phyloP scores from a whole-genome alignment of 208 protist species.

The Trichomonas vaginalis region DNA sequence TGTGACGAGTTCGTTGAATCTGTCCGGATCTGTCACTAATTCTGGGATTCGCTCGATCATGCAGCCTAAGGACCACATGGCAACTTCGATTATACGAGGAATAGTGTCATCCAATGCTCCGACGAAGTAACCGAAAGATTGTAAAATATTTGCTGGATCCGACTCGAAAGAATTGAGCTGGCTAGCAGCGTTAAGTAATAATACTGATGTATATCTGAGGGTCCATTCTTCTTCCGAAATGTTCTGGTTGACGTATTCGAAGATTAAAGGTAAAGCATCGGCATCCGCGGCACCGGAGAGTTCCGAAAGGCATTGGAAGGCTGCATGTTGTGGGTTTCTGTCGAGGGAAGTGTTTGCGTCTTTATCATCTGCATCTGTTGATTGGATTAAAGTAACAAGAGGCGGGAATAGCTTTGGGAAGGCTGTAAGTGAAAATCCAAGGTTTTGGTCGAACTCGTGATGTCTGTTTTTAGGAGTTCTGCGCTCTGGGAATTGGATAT shows the following conservation, averaged over 20 bases:
- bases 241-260: background rate
- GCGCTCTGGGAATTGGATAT: background rate
- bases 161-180: background rate
- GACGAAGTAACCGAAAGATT: background rate
- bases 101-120: background rate
- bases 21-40: background rate
- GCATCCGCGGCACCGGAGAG: background rate
- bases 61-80: background rate
- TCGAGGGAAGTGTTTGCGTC: background rate
- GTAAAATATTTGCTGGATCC: background rate
- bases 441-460: background rate
- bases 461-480: background rate
- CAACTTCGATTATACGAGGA: background rate
- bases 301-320: background rate
- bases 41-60: background rate
- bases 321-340: background rate
- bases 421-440: background rate
- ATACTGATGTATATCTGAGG: background rate
- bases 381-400: background rate
- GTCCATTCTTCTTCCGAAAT: background rate
- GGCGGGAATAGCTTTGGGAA: background rate
- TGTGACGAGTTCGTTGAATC: background rate
- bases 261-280: background rate
- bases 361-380: background rate
- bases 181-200: background rate